A percentile compares a stretch with the other conserved stretches of the same genome.
Conservation (phyloP, 495 filamentous ascomycete genomes). For the Penicillium subrubescens region DNA sequence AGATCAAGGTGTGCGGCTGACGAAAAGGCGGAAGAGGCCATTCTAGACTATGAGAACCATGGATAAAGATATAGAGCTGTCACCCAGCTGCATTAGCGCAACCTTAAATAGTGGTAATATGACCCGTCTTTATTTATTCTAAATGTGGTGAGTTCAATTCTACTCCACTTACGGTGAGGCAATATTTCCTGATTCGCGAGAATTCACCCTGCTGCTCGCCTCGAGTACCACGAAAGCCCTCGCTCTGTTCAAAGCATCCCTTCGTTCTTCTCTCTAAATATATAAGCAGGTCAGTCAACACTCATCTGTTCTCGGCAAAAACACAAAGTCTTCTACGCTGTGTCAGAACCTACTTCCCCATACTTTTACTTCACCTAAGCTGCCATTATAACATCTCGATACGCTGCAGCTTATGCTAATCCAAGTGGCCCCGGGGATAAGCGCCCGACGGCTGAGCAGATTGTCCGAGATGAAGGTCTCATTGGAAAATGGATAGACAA, state of each 20-base stretch:
- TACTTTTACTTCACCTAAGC: background rate
- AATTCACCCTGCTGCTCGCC: background rate
- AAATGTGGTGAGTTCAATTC: background rate
- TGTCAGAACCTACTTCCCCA: background rate
- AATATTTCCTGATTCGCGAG: background rate
- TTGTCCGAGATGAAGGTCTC: slow-evolving; percentile 51
- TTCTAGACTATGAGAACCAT: background rate
- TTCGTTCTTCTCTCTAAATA: background rate
- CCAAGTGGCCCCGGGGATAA: slow-evolving; percentile 51
- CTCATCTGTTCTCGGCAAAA: background rate
- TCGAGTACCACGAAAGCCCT: background rate
- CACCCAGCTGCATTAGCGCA: background rate
- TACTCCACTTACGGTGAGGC: background rate
- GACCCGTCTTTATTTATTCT: background rate
- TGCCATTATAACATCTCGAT: slow-evolving; percentile 15
- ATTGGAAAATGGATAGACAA: slow-evolving; percentile 22
- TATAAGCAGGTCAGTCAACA: background rate
- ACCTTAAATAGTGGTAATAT: background rate
- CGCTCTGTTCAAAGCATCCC: background rate
- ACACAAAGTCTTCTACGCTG: background rate
- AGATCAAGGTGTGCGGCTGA: slow-evolving; percentile 1
- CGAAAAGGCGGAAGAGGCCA: background rate
- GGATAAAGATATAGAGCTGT: background rate
- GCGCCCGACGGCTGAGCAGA: slow-evolving; percentile 54
- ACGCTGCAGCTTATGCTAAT: slow-evolving; percentile 39